Conservation (phyloP, 768 basidiomycete species). For the Suillus paluster region DNA sequence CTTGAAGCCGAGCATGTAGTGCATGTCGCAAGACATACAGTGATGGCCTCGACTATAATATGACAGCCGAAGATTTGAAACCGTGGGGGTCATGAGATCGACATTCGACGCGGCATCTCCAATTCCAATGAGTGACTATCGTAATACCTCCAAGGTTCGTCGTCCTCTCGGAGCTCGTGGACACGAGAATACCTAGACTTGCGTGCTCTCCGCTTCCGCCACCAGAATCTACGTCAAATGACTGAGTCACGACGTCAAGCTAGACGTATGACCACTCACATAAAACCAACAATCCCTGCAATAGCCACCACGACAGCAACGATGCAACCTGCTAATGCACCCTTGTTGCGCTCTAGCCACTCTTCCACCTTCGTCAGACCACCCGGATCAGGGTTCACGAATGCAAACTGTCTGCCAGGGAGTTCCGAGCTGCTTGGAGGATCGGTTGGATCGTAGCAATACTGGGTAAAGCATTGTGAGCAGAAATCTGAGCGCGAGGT, state of each 20-base stretch:
- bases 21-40: background rate
- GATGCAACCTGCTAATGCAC: conserved; percentile 51
- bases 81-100: background rate
- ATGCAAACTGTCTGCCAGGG: conserved; percentile 44
- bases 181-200: conserved; percentile 25
- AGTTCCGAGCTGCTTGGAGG: conserved; percentile 56
- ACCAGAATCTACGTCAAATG: conserved; percentile 29
- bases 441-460: conserved; percentile 61
- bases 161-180: conserved; percentile 31
- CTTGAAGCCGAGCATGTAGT: background rate
- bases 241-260: background rate
- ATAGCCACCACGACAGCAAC: conserved; percentile 48
- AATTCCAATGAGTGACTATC: conserved; percentile 24
- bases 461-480: conserved; percentile 63
- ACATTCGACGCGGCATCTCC: conserved; percentile 5
- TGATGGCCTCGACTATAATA: background rate
- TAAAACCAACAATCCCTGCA: conserved; percentile 36
- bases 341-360: conserved; percentile 52
- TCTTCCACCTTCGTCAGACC: conserved; percentile 45
- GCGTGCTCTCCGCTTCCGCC: conserved; percentile 28
- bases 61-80: background rate
- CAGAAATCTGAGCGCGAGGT: conserved; percentile 50
- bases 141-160: conserved; percentile 35
- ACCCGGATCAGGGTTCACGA: conserved; percentile 59
- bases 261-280: conserved; percentile 33